Evolutionary conservation across 2,329 filamentous ascomycete genomes (phyloP).

Genomic region (Emmonsiellopsis sp.): DNA sequence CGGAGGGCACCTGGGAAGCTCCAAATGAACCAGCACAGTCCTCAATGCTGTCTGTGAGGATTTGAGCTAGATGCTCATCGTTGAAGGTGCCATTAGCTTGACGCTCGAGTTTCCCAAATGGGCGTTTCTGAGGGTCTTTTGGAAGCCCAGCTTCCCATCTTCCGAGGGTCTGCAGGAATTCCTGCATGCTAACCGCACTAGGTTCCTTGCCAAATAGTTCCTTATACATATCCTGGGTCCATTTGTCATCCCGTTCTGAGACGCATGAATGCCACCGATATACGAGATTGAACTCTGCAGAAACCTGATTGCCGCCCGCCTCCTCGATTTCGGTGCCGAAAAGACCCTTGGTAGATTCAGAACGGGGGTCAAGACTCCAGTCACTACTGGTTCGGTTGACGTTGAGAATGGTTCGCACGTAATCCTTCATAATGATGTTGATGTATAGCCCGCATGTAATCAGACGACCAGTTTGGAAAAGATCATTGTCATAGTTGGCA

Average conservation of each 20-base stretch:
- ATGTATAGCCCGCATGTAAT: constrained; percentile 24
- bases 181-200: constrained; percentile 21
- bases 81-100: constrained; percentile 52
- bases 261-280: constrained; percentile 57
- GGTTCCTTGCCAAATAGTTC: constrained; percentile 10
- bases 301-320: constrained; percentile 42
- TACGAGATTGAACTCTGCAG: constrained; percentile 44
- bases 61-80: constrained; percentile 60
- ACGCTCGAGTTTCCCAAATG: constrained; percentile 53
- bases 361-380: constrained; percentile 36
- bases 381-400: constrained; percentile 31
- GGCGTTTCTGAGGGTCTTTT: constrained; percentile 51
- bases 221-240: constrained; percentile 56
- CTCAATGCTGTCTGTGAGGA: constrained; percentile 54
- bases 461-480: constrained; percentile 26
- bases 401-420: constrained; percentile 22
- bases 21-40: constrained; percentile 62
- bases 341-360: constrained; percentile 19
- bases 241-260: constrained; percentile 57
- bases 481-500: constrained; percentile 24
- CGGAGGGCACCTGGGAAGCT: constrained; percentile 59
- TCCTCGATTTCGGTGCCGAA: constrained; percentile 22
- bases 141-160: constrained; percentile 48
- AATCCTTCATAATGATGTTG: constrained; percentile 27
- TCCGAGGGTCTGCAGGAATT: constrained; percentile 38